Conservation (phyloP, 192 early-diverging fungal genomes). For the Coemansia sp. region DNA sequence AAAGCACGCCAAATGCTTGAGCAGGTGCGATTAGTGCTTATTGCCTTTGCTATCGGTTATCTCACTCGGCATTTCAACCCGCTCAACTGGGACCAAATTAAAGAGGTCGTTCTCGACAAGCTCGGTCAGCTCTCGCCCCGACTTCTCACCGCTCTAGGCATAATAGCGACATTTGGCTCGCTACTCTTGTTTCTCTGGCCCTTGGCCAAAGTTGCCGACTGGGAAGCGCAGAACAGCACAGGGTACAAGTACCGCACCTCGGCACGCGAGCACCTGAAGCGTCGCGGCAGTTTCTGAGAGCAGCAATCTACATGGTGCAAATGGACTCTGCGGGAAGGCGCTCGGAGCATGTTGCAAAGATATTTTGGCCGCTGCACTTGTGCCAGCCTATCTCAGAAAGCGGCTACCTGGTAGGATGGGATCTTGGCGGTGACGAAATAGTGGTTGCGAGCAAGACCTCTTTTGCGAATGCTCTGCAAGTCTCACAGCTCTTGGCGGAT, state of each 20-base stretch:
- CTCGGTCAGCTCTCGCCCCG: constrained; percentile 43
- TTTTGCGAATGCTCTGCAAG: constrained; percentile 38
- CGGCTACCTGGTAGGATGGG: constrained; percentile 50
- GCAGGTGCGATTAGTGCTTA: constrained; percentile 53
- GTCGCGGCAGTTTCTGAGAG: constrained; percentile 52
- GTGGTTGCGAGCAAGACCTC: constrained; percentile 41
- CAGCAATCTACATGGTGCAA: not conserved
- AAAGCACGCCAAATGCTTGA: constrained; percentile 39
- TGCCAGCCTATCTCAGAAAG: constrained; percentile 31
- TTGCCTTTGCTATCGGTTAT: constrained; percentile 54
- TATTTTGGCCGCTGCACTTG: constrained; percentile 44
- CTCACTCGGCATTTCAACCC: constrained; percentile 55
- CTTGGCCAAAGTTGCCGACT: constrained; percentile 48
- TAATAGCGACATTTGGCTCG: constrained; percentile 17
- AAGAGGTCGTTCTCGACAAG: constrained; percentile 31
- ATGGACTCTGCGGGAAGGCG: not conserved
- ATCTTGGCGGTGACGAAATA: constrained; percentile 25
- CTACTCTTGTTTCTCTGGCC: constrained; percentile 43
- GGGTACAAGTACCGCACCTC: constrained; percentile 47
- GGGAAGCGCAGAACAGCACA: constrained; percentile 35
- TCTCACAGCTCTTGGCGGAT: constrained; percentile 20
- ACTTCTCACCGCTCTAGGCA: constrained; percentile 24
- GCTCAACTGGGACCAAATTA: constrained; percentile 51
- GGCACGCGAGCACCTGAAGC: constrained; percentile 51
- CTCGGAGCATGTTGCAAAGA: constrained; percentile 23